Evolutionary conservation across 202 grass and related monocot genomes (phyloP), one percentile per base, ranked within the genome.

Genomic region (Musa balbisiana): DNA sequence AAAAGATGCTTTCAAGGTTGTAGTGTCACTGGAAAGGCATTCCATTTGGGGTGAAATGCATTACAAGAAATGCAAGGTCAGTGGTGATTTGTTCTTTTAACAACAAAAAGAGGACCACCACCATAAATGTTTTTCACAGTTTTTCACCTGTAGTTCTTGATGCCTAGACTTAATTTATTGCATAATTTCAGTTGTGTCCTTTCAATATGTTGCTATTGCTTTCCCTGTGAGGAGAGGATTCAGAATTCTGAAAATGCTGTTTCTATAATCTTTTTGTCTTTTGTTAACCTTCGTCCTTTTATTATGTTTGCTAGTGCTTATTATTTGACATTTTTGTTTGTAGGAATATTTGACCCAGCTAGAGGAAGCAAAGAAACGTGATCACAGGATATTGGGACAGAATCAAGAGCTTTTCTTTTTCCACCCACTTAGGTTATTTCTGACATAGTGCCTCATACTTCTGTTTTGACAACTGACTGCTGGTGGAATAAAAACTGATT

Each of bases 391-490:
- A 73, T 68, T 99, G 23, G 95, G 95, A 79, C 87, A 83, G 80
- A 76, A 87, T 26, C 95, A 99, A 58, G 91, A 99, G 50, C 95
- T 99, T 82, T 99, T 99, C 91, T 99, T 99, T 87, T 99, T 99
- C 87, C 91, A 99, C 89, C 91, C 69, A 62, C 95, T 99, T 79
- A 99, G 95, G 95, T 99, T 15, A 2, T 49, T 17, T 78, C 64
- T 70, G 22, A 79, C 5, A 43, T 6, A 43, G 13, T 74, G 79
- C 73, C 78, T 72, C 55, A 73, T 52, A 12, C 26, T 24, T 64
- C 67, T 16, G 49, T 74, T 73, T 49, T 63, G 64, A 63, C 52
- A 3, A 65, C 56, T 67, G 11, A 55, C 83, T 50, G 6, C 52
- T 73, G 33, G 74, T 81, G 29, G 50, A 27, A 3, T 27, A 23